Evolutionary conservation across 169 alveolate genomes (phyloP), one percentile per base, ranked within the genome.

Genomic region (Plasmodium gallinaceum): DNA sequence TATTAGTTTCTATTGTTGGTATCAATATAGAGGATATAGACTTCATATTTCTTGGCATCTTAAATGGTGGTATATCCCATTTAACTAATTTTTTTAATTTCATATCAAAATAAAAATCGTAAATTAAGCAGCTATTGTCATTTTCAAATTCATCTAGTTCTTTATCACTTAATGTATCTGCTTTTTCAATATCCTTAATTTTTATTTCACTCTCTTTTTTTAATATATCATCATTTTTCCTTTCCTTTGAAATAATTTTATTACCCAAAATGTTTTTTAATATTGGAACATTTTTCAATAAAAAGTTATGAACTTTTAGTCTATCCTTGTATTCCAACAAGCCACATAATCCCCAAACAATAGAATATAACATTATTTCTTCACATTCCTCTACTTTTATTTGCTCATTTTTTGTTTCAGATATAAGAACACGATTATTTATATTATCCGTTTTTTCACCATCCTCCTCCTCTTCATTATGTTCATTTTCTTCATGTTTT

Each of bases 1-100:
- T 95, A 76, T 95, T 93, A 0, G 99, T 96, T 93, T 97, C 99
- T 65, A 96, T 94, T 6, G 99, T 98, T 66, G 99, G 99, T 74
- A 97, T 96, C 51, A 98, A 95, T 57, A 98, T 95, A 32, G 97
- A 95, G 5, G 99, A 96, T 94, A 97, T 86, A 24, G 87, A 96
- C 37, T 95, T 90, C 48, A 96, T 74, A 62, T 95, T 95, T 26
- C 94, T 94, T 46, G 97, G 97, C 39, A 95, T 94, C 22, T 80
- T 90, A 96, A 98, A 97, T 45, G 92, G 96, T 80, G 95, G 96
- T 51, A 98, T 96, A 69, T 75, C 91, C 97, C 98, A 97, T 54
- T 95, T 91, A 45, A 91, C 94, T 97, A 98, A 95, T 54, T 70
- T 86, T 48, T 66, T 69, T 18, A 71, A 43, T 75, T 94, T 94